Evolutionary conservation across 2,329 filamentous ascomycete species (phyloP), one percentile per base, ranked within the genome.

Genomic region (Cercospora beticola): DNA sequence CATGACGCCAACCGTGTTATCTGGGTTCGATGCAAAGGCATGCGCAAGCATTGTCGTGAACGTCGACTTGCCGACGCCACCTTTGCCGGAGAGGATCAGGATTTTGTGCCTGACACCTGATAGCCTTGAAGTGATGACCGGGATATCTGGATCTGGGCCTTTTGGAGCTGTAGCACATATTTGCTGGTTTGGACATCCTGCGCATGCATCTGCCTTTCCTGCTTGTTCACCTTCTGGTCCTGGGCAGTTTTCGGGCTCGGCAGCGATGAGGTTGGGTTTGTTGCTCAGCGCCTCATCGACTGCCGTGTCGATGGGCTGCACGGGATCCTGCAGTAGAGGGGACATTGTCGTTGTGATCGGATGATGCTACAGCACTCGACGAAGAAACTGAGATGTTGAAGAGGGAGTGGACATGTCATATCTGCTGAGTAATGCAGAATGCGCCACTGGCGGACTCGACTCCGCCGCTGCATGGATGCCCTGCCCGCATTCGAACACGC

Each of bases 151-250:
- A 79, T 99, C 95, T 1, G 95, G 94, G 0, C 94, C 95, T 81
- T 97, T 97, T 23, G 94, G 94, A 1, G 94, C 92, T 0, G 94
- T 92, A 18, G 94, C 94, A 83, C 95, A 99, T 76, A 99, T 97
- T 59, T 89, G 85, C 83, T 99, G 94, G 83, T 99, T 99, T 1
- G 95, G 95, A 78, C 95, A 99, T 64, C 94, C 94, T 59, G 90
- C 92, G 83, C 95, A 99, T 54, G 93, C 93, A 81, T 97, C 94
- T 66, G 84, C 85, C 80, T 86, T 82, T 62, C 87, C 87, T 58
- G 87, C 87, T 73, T 87, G 82, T 72, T 92, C 85, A 14, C 91
- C 93, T 77, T 94, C 92, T 4, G 92, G 95, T 0, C 95, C 95
- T 3, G 94, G 94, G 77, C 95, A 99, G 62, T 68, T 62, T 40